Evolutionary conservation across 2,329 filamentous ascomycete genomes (phyloP).

Genomic region (Whalleya microplaca): DNA sequence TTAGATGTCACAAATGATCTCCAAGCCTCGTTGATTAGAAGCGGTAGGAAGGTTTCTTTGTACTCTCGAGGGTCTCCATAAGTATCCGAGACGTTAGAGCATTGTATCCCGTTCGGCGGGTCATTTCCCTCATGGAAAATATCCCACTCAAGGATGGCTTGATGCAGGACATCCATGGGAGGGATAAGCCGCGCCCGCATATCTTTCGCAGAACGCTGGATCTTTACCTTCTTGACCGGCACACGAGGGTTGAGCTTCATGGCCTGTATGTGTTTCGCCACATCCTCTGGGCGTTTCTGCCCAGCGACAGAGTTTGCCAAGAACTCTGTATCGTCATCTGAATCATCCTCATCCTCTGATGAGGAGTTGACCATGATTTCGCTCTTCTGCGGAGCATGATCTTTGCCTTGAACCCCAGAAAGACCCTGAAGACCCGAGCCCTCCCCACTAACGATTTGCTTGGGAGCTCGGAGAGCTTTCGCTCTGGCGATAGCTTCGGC

Average conservation of each 20-base stretch:
- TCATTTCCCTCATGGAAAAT: conserved; percentile 89
- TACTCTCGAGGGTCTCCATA: conserved; percentile 81
- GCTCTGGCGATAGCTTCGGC: conserved; percentile 72
- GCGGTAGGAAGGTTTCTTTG: conserved; percentile 85
- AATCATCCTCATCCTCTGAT: conserved; percentile 74
- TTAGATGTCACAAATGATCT: conserved; percentile 88
- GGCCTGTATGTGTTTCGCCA: conserved; percentile 51
- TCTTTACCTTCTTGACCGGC: conserved; percentile 83
- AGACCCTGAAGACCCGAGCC: conserved; percentile 78
- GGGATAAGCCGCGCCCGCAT: conserved; percentile 92
- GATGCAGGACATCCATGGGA: conserved; percentile 82
- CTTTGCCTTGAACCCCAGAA: conserved; percentile 73
- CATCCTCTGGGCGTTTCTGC: conserved; percentile 51
- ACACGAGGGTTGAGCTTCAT: conserved; percentile 62
- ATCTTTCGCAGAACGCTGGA: conserved; percentile 83
- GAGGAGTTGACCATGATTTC: conserved; percentile 91
- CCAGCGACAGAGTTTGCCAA: conserved; percentile 51
- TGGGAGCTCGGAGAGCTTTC: conserved; percentile 60
- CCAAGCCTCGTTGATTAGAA: conserved; percentile 94
- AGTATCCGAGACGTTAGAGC: conserved; percentile 74
- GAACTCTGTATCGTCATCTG: conserved; percentile 60
- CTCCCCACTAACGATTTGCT: conserved; percentile 66
- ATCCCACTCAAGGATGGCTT: conserved; percentile 88
- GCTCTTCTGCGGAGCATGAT: conserved; percentile 72
- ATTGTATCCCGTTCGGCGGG: conserved; percentile 76